These are phyloP conservation scores for Trametes cubensis DNA, from an alignment of 768 basidiomycete species.

Conservation along the genomic window DNA sequence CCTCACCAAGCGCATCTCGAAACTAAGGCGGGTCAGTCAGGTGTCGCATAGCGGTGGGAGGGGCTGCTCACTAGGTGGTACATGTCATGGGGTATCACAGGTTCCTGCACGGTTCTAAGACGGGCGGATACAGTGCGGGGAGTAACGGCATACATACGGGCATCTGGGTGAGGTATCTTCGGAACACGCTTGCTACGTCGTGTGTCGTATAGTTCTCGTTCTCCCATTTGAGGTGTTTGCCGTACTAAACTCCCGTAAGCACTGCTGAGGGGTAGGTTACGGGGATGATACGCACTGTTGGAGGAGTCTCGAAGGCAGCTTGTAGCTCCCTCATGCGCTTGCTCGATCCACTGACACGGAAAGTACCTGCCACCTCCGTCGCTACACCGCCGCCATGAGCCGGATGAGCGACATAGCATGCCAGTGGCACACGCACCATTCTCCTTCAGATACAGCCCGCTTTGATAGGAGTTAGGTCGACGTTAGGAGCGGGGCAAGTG, in stretches of 20 bases:
- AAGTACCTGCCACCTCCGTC: conserved; percentile 91
- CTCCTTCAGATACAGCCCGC: conserved; percentile 93
- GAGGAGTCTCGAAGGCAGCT: conserved; percentile 84
- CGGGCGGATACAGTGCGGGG: conserved; percentile 9
- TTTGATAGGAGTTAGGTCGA: conserved; percentile 36
- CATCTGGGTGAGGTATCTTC: conserved; percentile 95
- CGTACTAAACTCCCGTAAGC: conserved; percentile 59
- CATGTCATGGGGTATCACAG: conserved; percentile 89
- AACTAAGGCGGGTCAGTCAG: conserved; percentile 52
- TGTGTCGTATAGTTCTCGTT: conserved; percentile 86
- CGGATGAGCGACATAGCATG: background rate
- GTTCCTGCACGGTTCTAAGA: conserved; percentile 59
- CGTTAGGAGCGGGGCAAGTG: conserved; percentile 5
- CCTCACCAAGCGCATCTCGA: conserved; percentile 73
- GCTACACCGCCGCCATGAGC: conserved; percentile 44
- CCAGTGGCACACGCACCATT: conserved; percentile 56
- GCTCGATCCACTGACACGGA: conserved; percentile 93
- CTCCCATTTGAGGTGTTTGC: conserved; percentile 92
- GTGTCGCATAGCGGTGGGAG: conserved; percentile 12
- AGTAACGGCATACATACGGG: conserved; percentile 61
- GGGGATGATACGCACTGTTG: conserved; percentile 60
- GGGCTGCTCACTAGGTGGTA: conserved; percentile 74
- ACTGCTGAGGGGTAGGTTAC: background rate
- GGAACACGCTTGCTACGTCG: conserved; percentile 95
- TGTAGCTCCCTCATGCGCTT: conserved; percentile 97